These are phyloP conservation scores for Conticribra guillardii DNA, from an alignment of 108 stramenopile genomes.

Conservation along the genomic window DNA sequence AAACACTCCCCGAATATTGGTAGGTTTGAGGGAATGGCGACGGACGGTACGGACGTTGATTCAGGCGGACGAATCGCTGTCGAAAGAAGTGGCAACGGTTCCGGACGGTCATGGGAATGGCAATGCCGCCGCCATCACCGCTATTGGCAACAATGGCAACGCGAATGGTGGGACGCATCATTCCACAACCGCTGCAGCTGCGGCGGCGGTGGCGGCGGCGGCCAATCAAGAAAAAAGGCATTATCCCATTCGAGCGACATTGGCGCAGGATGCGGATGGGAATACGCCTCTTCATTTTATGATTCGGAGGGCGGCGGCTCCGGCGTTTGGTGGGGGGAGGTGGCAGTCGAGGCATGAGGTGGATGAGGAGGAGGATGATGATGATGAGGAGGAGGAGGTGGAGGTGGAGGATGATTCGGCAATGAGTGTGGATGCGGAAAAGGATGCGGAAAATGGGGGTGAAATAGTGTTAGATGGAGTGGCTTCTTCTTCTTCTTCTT, in stretches of 20 bases:
- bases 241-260: constrained; percentile 41
- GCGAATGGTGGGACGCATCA: no score
- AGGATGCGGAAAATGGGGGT: not conserved
- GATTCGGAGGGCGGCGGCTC: constrained; percentile 59
- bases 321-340: constrained; percentile 31
- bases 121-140: no score
- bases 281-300: constrained; percentile 77
- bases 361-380: constrained; percentile 27
- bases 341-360: constrained; percentile 53
- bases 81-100: constrained; percentile 1
- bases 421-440: constrained; percentile 30
- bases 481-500: no score
- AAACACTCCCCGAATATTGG: constrained; percentile 21
- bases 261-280: constrained; percentile 78
- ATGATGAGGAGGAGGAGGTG: constrained; percentile 4
- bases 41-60: constrained; percentile 31
- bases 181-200: no score
- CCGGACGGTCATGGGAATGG: not conserved
- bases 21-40: constrained; percentile 30
- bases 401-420: not conserved
- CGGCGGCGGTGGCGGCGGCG: no score
- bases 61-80: constrained; percentile 25
- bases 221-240: not conserved
- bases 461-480: no score
- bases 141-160: no score